Evolutionary conservation across 352 stramenopile genomes (phyloP).

Genomic region (Phytophthora uliginosa): DNA sequence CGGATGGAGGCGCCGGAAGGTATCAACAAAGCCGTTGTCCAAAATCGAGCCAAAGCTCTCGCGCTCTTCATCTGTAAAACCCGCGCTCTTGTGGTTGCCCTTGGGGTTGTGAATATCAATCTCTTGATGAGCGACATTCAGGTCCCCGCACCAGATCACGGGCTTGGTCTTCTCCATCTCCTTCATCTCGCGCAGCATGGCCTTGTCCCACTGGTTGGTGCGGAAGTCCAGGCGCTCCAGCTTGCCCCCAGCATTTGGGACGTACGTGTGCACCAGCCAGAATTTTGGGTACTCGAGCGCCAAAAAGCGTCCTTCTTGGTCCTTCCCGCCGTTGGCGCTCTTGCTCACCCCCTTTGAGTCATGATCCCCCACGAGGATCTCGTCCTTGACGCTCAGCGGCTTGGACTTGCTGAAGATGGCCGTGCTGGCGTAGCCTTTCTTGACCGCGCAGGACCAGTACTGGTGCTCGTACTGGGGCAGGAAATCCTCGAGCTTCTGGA

Average conservation of each 20-base stretch:
- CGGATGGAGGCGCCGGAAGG: conserved; percentile 74
- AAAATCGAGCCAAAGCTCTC: conserved; percentile 79
- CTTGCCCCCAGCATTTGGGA: conserved; percentile 80
- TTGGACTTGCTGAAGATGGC: conserved; percentile 81
- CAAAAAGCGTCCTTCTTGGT: conserved; percentile 85
- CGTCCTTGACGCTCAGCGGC: conserved; percentile 74
- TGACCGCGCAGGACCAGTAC: conserved; percentile 80
- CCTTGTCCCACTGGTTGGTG: conserved; percentile 81
- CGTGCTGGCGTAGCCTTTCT: conserved; percentile 86
- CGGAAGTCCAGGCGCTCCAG: conserved; percentile 80
- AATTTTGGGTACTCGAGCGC: conserved; percentile 80
- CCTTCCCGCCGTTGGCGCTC: conserved; percentile 42
- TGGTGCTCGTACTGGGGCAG: conserved; percentile 81
- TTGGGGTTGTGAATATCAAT: conserved; percentile 92
- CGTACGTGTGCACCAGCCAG: conserved; percentile 91
- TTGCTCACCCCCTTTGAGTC: conserved; percentile 38
- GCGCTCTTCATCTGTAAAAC: conserved; percentile 85
- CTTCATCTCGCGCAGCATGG: conserved; percentile 76
- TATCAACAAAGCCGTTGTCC: conserved; percentile 75
- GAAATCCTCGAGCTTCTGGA: conserved; percentile 80
- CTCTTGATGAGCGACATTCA: conserved; percentile 90
- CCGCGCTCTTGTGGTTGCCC: conserved; percentile 77
- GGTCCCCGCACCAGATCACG: conserved; percentile 87
- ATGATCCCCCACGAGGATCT: conserved; percentile 63
- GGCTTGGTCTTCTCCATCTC: conserved; percentile 80